Evolutionary conservation across 441 rosid species (phyloP).

Genomic region (Eruca vesicaria): DNA sequence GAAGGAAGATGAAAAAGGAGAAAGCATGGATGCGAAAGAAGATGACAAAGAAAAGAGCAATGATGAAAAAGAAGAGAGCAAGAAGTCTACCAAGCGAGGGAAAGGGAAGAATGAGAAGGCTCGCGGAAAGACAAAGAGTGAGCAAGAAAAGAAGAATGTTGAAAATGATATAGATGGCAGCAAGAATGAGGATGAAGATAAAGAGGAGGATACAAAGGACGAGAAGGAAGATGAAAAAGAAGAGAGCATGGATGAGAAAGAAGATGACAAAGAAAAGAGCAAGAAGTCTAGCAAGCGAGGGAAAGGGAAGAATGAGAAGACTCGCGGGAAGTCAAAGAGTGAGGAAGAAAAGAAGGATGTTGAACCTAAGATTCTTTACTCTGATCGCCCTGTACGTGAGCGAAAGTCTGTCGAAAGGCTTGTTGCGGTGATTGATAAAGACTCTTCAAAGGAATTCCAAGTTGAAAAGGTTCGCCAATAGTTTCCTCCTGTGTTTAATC

Average conservation of each 20-base stretch:
- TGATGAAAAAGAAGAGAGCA: conserved; percentile 23
- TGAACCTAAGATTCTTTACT: conserved; percentile 62
- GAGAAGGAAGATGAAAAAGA: conserved; percentile 32
- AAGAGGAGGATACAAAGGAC: conserved; percentile 22
- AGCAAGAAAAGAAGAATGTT: conserved; percentile 44
- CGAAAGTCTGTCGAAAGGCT: conserved; percentile 90
- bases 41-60: conserved; percentile 27
- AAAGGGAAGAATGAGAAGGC: conserved; percentile 48
- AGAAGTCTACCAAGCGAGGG: conserved; percentile 29
- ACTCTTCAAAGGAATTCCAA: conserved; percentile 59
- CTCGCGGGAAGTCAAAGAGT: conserved; percentile 44
- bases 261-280: conserved; percentile 25
- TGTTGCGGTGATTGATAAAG: conserved; percentile 73
- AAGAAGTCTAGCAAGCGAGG: conserved; percentile 27
- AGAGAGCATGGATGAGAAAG: conserved; percentile 24
- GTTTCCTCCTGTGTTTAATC: background rate
- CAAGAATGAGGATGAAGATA: conserved; percentile 23
- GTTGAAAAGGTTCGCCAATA: conserved; percentile 62
- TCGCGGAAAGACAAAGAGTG: conserved; percentile 44
- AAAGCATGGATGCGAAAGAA: conserved; percentile 23
- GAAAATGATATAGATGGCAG: conserved; percentile 34
- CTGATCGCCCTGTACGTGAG: conserved; percentile 85
- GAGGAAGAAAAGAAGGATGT: conserved; percentile 46
- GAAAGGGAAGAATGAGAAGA: conserved; percentile 48
- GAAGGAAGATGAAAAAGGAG: conserved; percentile 32